A percentile compares a stretch with the other conserved stretches of the same genome.
phyloP scores from a whole-genome alignment of 2,329 filamentous ascomycete genomes.

The Lojkania enalia region DNA sequence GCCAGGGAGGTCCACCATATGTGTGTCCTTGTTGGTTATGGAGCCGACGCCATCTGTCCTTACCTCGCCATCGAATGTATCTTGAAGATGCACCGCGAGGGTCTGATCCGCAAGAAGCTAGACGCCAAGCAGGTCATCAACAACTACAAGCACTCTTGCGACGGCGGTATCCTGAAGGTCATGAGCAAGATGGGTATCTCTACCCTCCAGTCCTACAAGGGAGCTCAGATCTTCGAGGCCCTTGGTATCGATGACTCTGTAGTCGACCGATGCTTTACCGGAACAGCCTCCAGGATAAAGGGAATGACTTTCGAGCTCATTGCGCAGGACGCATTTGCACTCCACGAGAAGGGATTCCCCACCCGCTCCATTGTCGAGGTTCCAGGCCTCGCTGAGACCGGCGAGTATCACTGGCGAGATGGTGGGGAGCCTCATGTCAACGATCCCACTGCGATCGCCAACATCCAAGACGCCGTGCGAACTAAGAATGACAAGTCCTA shows the following conservation, averaged over 20 bases:
- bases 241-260: constrained; percentile 90
- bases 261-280: constrained; percentile 91
- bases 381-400: constrained; percentile 83
- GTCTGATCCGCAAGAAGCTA: constrained; percentile 87
- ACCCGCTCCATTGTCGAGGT: constrained; percentile 75
- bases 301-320: constrained; percentile 93
- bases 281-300: constrained; percentile 91
- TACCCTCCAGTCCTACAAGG: constrained; percentile 94
- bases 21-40: constrained; percentile 96
- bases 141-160: constrained; percentile 96
- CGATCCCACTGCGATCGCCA: constrained; percentile 91
- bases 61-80: constrained; percentile 97
- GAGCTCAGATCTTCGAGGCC: constrained; percentile 96
- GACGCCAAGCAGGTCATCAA: constrained; percentile 79
- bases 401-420: constrained; percentile 98
- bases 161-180: constrained; percentile 95
- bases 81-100: constrained; percentile 92
- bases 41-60: constrained; percentile 90
- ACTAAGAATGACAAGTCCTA: constrained; percentile 99
- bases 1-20: constrained; percentile 98
- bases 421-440: constrained; percentile 95
- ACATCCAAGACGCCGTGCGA: constrained; percentile 93
- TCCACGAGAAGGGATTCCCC: constrained; percentile 92
- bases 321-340: constrained; percentile 89
- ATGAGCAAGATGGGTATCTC: constrained; percentile 99